These are phyloP conservation scores for Geranium brycei DNA, from an alignment of 345 rosid genomes.

Conservation along the genomic window DNA sequence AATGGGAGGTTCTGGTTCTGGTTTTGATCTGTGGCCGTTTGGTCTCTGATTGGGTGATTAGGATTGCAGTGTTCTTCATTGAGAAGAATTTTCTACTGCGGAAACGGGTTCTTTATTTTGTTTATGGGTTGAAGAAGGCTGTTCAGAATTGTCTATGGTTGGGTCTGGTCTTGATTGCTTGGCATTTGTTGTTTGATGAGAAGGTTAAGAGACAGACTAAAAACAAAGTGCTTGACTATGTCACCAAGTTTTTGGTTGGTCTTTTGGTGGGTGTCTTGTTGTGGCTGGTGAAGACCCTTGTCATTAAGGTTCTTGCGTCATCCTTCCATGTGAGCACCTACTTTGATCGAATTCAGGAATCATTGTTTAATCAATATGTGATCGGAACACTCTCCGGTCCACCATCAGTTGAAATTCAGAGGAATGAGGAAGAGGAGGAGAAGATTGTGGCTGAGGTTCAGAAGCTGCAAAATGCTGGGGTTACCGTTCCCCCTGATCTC, in stretches of 20 bases:
- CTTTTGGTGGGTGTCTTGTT: constrained; percentile 47
- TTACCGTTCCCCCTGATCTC: constrained; percentile 44
- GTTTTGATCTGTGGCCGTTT: constrained; percentile 78
- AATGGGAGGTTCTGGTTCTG: constrained; percentile 67
- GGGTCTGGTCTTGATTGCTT: constrained; percentile 53
- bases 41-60: constrained; percentile 85
- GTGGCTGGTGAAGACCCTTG: constrained; percentile 78
- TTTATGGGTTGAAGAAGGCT: constrained; percentile 60
- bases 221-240: constrained; percentile 25
- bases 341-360: constrained; percentile 81
- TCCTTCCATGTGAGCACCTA: constrained; percentile 87
- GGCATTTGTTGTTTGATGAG: constrained; percentile 57
- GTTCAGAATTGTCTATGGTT: constrained; percentile 87
- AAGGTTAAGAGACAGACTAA: constrained; percentile 29
- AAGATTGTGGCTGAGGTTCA: constrained; percentile 33
- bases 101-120: constrained; percentile 68
- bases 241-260: constrained; percentile 56
- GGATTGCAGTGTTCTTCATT: constrained; percentile 55
- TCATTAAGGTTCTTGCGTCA: constrained; percentile 74
- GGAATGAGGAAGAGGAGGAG: constrained; percentile 36
- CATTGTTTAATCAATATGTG: constrained; percentile 65
- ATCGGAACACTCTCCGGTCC: constrained; percentile 76
- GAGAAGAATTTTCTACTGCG: constrained; percentile 67
- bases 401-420: constrained; percentile 46
- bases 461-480: constrained; percentile 52